phyloP scores from a whole-genome alignment of 352 stramenopile species.

The Phytopythium oedochilum region DNA sequence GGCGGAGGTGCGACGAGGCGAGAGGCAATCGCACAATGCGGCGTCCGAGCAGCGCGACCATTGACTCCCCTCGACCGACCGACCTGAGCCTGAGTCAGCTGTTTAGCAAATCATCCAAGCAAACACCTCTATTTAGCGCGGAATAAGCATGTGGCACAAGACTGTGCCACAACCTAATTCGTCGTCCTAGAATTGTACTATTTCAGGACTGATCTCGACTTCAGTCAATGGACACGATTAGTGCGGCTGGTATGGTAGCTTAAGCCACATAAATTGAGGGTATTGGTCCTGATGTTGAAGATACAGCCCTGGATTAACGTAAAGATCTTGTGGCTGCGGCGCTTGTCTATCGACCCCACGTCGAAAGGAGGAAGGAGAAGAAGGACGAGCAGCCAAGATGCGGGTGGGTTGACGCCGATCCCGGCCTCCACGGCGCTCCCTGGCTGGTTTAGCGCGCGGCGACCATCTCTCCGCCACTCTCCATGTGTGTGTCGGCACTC shows the following conservation, averaged over 20 bases:
- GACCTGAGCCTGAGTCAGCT: too few species aligned
- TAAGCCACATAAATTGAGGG: neutral
- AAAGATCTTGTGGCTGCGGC: neutral
- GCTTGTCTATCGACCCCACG: conserved; percentile 2
- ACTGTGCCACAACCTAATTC: conserved; percentile 1
- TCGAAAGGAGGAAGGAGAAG: neutral
- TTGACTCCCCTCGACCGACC: too few species aligned
- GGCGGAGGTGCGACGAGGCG: conserved; percentile 1
- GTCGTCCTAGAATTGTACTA: neutral
- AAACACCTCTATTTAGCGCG: too few species aligned
- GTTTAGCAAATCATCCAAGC: too few species aligned
- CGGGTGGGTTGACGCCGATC: neutral
- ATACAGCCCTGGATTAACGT: neutral
- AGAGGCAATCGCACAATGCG: neutral
- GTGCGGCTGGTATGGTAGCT: neutral
- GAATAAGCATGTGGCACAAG: too few species aligned
- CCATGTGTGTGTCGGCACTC: neutral
- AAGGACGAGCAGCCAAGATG: neutral
- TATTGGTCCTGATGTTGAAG: conserved; percentile 3
- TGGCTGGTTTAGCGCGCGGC: neutral
- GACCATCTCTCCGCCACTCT: neutral
- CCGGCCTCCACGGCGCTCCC: neutral
- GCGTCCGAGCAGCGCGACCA: neutral
- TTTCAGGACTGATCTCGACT: neutral
- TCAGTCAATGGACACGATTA: neutral